Evolutionary conservation across 1,139 yeast species (phyloP), one percentile per base, ranked within the genome.

Genomic region (Eremothecium gossypii): DNA sequence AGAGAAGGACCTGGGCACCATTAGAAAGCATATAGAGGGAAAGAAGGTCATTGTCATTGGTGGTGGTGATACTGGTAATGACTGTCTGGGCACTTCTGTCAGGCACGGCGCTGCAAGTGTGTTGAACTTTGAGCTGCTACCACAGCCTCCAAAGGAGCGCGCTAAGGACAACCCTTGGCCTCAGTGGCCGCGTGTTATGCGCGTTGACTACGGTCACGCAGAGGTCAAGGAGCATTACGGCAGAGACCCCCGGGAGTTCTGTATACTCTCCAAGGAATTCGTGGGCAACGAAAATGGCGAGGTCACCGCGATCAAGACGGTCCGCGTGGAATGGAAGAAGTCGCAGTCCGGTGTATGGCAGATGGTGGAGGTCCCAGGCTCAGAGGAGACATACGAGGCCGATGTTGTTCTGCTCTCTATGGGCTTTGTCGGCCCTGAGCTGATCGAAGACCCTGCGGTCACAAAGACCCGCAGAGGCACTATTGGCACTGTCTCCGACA

Each of bases 41-140:
- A 91, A 89, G 72, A 73, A 84, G 52, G 97, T 91, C 45, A 79
- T 91, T 59, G 97, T 91, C 45, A 89, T 91, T 70, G 98, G 98
- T 60, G 98, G 98, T 71, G 98, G 98, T 76, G 98, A 91, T 66
- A 91, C 98, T 36, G 98, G 98, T 77, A 91, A 91, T 62, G 98
- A 91, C 72, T 91, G 97, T 76, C 76, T 91, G 61, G 98, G 97
- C 68, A 91, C 98, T 32, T 79, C 96, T 27, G 91, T 94, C 36
- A 83, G 98, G 69, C 97, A 91, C 62, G 96, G 96, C 33, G 97
- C 97, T 50, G 80, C 83, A 63, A 83, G 95, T n/a, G 96, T 91
- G 42, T 76, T 83, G 52, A 91, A 91, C 74, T 91, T 91, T 64
- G 98, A 91, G 69, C 73, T 91, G 61, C 73, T 91, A 57, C 98